Percentiles rank a stretch among this genome's conserved stretches.
Evolutionary conservation across 1,284 basidiomycete genomes (phyloP).

Genomic region (Puccinia horiana): DNA sequence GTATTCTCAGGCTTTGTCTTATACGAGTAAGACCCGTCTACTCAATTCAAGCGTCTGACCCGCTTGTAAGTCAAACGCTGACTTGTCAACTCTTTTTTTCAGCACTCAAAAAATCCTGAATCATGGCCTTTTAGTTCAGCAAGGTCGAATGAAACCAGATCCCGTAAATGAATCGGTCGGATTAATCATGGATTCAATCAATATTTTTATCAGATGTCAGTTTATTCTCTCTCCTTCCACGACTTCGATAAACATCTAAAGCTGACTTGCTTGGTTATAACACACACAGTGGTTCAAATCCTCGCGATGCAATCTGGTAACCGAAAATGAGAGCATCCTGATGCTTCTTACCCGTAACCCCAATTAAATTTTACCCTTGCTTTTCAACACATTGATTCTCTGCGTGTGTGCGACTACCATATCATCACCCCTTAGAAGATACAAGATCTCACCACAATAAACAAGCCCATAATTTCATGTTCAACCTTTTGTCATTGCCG

Average conservation of each 20-base stretch:
- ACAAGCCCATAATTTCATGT: too few species aligned
- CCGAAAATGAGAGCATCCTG: not conserved
- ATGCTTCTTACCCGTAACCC: not conserved
- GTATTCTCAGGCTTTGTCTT: conserved; percentile 84
- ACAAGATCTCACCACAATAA: not conserved
- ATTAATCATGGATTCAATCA: conserved; percentile 83
- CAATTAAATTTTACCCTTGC: not conserved
- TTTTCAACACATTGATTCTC: not conserved
- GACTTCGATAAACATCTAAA: not conserved
- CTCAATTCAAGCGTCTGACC: not conserved
- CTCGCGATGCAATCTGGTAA: conserved; percentile 36
- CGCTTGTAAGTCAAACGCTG: not conserved
- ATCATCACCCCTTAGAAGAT: not conserved
- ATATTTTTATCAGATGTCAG: conserved; percentile 56
- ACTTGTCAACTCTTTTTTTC: not conserved
- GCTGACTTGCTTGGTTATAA: not conserved
- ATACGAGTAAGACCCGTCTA: conserved; percentile 65
- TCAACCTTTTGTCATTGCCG: too few species aligned
- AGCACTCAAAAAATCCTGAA: conserved; percentile 66
- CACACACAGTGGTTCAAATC: conserved; percentile 34
- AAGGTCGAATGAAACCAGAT: conserved; percentile 70
- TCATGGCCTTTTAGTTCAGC: conserved; percentile 72
- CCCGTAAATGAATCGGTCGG: conserved; percentile 73
- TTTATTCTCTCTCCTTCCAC: not conserved
- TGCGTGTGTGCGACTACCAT: not conserved